A percentile compares a stretch with the other conserved stretches of the same genome.
Evolutionary conservation across 169 alveolate species (phyloP).

Genomic region (Cryptosporidium sp.): DNA sequence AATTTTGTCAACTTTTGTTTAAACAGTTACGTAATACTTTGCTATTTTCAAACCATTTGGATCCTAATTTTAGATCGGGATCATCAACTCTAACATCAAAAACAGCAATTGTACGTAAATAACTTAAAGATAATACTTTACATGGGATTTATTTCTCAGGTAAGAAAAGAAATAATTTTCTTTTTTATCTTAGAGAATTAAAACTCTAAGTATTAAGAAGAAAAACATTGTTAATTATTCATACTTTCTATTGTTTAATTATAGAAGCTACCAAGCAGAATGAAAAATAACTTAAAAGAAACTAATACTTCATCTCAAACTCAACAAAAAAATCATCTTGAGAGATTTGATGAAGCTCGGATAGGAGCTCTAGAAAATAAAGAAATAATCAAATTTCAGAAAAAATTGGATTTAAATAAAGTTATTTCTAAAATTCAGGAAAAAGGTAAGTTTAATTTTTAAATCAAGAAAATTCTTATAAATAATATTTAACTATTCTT

Average conservation of each 20-base stretch:
- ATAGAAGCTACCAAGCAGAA: background rate
- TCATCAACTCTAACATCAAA: background rate
- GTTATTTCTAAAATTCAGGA: background rate
- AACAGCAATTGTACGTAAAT: constrained; percentile 39
- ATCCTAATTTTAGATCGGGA: constrained; percentile 9
- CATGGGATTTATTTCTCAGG: constrained; percentile 17
- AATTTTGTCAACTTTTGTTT: constrained; percentile 55
- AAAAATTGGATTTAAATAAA: background rate
- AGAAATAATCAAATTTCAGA: background rate
- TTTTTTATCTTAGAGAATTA: background rate
- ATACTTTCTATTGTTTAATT: background rate
- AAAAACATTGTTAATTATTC: background rate
- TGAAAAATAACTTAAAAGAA: background rate
- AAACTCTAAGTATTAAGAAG: background rate
- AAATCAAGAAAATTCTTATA: no score
- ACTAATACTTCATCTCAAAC: no score
- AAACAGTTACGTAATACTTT: constrained; percentile 35
- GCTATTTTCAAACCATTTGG: constrained; percentile 5
- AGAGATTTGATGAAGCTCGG: background rate
- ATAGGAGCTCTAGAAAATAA: no score
- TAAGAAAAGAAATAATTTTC: background rate
- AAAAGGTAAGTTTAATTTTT: background rate
- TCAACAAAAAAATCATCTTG: background rate
- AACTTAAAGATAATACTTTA: constrained; percentile 8
- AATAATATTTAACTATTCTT: background rate